Base-by-base conservation (phyloP, 306 rosid genomes). In the Lathyrus aphaca region DNA sequence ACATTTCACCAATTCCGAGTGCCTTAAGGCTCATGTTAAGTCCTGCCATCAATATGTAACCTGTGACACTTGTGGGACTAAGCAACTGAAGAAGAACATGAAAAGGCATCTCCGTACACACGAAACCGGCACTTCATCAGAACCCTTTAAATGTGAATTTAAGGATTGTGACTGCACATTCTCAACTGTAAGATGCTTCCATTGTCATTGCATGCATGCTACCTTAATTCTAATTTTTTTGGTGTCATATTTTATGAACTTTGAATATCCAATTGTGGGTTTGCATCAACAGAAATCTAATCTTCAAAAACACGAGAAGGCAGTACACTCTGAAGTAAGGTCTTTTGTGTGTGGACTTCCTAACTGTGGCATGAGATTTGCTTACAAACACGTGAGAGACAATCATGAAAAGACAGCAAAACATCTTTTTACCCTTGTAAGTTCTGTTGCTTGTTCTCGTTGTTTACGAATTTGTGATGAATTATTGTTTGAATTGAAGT, bases 341-440 rank as follows among this genome's bases (percentile, higher is more conserved):
- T 94, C 94, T 3, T 93, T 79, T 62, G 63, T 65, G 6, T 93
- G 97, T 54, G 60, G 88, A 65, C 83, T 90, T 78, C 56, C 81
- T 8, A 83, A 86, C 73, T 92, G 98, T 62, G 91, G 90, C 73
- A 76, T 82, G 96, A 90, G 87, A 69, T 93, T 93, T 54, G 80
- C 96, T 17, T 88, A 88, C 77, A 93, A 90, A 76, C 97, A 93
- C 5, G 98, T 90, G 60, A 74, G 97, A 79, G 90, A 93, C 48
- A 90, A 85, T 6, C 98, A 86, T 8, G 97, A 90, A 79, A 86
- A 85, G 64, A 79, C 81, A 2, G 86, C 81, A 3, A 45, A 32
- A 27, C 96, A 90, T 79, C 87, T 88, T 42, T 86, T 77, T 72
- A 63, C 80, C 50, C 42, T 43, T 46, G 98, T 93, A 83, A 88